Evolutionary conservation across 352 stramenopile genomes (phyloP).

Genomic region (Phytophthora multivora): DNA sequence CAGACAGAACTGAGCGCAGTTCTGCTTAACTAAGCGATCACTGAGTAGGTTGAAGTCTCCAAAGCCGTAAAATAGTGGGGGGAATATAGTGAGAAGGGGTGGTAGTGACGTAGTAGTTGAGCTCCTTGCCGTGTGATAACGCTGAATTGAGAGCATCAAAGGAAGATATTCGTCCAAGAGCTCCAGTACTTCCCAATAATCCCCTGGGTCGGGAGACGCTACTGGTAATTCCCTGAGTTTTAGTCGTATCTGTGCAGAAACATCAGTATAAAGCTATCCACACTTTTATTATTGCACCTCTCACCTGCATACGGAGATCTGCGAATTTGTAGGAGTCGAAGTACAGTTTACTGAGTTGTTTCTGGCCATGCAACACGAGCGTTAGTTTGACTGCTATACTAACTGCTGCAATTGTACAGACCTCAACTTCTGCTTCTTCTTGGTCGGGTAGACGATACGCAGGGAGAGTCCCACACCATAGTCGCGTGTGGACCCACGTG

Average conservation of each 20-base stretch:
- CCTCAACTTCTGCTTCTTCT: conserved; percentile 38
- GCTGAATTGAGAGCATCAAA: conserved; percentile 47
- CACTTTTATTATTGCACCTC: neutral
- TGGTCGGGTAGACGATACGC: conserved; percentile 39
- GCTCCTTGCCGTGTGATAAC: conserved; percentile 21
- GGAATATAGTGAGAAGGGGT: conserved; percentile 29
- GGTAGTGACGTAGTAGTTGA: neutral
- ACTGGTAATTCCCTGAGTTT: conserved; percentile 54
- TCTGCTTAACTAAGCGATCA: conserved; percentile 37
- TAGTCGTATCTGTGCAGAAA: conserved; percentile 41
- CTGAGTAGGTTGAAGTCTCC: conserved; percentile 33
- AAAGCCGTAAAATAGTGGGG: conserved; percentile 57
- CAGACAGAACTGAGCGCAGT: conserved; percentile 23
- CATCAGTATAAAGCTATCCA: neutral
- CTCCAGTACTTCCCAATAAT: conserved; percentile 37
- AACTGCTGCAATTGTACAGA: conserved; percentile 4
- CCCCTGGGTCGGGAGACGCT: conserved; percentile 27
- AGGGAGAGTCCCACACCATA: conserved; percentile 60
- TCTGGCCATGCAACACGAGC: conserved; percentile 16
- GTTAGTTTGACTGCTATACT: neutral
- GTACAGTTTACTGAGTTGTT: conserved; percentile 38
- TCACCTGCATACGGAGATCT: conserved; percentile 46
- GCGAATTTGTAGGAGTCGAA: conserved; percentile 44
- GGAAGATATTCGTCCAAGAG: conserved; percentile 49
- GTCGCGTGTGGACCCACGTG: conserved; percentile 40